Conservation (phyloP, 441 rosid species). For the Syzygium malaccense region DNA sequence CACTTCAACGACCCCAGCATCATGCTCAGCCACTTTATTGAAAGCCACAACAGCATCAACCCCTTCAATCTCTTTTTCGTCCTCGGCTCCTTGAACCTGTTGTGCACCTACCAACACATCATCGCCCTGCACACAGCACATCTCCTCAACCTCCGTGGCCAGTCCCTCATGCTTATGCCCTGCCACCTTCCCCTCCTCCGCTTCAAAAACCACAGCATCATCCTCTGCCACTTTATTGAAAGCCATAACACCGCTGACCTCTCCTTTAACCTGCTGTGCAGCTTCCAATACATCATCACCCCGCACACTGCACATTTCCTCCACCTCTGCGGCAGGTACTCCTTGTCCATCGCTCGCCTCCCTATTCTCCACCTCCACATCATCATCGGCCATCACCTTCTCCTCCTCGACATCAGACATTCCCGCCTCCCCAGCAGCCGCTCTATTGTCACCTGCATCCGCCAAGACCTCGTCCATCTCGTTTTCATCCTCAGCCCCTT, state of each 20-base stretch:
- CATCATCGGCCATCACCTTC: constrained; percentile 7
- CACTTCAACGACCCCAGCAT: neutral
- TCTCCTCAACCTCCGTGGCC: neutral
- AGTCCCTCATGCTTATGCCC: neutral
- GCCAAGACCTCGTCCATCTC: neutral
- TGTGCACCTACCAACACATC: neutral
- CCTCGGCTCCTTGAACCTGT: neutral
- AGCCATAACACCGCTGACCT: neutral
- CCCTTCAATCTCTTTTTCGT: neutral
- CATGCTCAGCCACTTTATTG: neutral
- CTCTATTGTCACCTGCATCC: neutral
- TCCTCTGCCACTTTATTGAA: neutral
- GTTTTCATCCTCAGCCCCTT: constrained; percentile 7
- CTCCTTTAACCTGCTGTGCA: neutral
- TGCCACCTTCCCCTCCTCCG: neutral
- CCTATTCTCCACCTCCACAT: neutral
- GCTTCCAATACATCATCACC: neutral
- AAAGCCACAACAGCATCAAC: neutral
- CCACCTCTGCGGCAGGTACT: neutral
- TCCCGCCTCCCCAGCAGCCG: constrained; percentile 6
- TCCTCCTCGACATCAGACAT: constrained; percentile 16
- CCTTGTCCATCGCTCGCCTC: neutral
- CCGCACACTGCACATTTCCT: neutral
- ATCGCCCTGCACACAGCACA: neutral
- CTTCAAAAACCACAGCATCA: neutral